Evolutionary conservation across 129 eudicot species (phyloP).

Genomic region (Deinandra increscens): DNA sequence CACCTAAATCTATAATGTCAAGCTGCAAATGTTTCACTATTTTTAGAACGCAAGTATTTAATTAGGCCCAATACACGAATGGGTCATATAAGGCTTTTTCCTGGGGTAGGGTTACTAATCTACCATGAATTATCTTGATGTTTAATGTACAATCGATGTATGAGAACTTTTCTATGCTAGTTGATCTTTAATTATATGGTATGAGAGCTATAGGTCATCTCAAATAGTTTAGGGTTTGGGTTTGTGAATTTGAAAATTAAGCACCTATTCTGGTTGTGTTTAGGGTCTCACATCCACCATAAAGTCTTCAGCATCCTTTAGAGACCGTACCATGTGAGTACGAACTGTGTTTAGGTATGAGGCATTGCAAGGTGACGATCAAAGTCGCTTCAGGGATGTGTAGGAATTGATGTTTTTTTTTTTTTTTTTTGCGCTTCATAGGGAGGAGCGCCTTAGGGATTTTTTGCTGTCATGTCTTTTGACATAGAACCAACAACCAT

Average conservation of each 20-base stretch:
- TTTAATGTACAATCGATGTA: not conserved
- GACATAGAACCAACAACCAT: too few relatives aligned
- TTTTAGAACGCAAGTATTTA: not conserved
- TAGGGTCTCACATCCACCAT: not conserved
- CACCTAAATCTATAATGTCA: not conserved
- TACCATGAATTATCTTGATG: not conserved
- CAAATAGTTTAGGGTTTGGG: too few relatives aligned
- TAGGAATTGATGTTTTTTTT: not conserved
- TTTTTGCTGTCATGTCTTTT: too few relatives aligned
- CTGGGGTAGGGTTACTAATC: too few relatives aligned
- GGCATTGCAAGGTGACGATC: too few relatives aligned
- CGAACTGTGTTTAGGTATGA: too few relatives aligned
- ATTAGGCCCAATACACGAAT: not conserved
- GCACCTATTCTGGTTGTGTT: not conserved
- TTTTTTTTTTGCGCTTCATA: too few relatives aligned
- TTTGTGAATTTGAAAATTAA: too few relatives aligned
- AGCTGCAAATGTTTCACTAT: not conserved
- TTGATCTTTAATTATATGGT: not conserved
- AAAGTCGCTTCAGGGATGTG: too few relatives aligned
- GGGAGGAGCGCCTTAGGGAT: not conserved
- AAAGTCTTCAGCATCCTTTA: not conserved
- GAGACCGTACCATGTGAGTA: not conserved
- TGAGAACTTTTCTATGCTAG: not conserved
- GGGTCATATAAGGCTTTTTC: too few relatives aligned
- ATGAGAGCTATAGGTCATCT: not conserved